Conservation (phyloP, 139 green algal genomes). For the Picochlorum sp. region DNA sequence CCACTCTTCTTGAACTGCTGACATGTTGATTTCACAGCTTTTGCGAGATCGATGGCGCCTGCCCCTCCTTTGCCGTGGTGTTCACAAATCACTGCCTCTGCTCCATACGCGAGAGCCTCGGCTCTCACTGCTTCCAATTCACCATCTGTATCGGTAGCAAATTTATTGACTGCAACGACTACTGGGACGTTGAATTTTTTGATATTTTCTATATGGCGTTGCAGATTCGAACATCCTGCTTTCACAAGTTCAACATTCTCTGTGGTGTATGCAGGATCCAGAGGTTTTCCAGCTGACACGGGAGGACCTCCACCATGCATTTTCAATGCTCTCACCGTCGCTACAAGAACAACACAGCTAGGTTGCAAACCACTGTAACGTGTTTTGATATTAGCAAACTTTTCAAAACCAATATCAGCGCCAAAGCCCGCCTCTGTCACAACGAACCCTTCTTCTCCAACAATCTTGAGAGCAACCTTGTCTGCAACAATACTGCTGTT, state of each 20-base stretch:
- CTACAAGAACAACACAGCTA: slow-evolving; percentile 82
- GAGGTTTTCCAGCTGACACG: slow-evolving; percentile 68
- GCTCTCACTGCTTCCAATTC: slow-evolving; percentile 65
- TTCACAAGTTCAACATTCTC: slow-evolving; percentile 83
- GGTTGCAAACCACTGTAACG: slow-evolving; percentile 57
- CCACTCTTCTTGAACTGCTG: slow-evolving; percentile 9
- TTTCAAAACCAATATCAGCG: slow-evolving; percentile 96
- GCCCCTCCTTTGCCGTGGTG: slow-evolving; percentile 85
- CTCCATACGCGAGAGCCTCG: slow-evolving; percentile 56
- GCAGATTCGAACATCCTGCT: slow-evolving; percentile 66
- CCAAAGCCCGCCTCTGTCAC: slow-evolving; percentile 97
- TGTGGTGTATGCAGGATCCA: slow-evolving; percentile 83
- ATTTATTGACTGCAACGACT: slow-evolving; percentile 90
- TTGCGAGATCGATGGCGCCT: slow-evolving; percentile 74
- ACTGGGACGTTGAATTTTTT: slow-evolving; percentile 80
- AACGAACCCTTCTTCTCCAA: slow-evolving; percentile 74
- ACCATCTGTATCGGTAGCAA: slow-evolving; percentile 73
- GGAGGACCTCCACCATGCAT: slow-evolving; percentile 81
- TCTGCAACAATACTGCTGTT: slow-evolving; percentile 95
- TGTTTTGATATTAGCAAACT: slow-evolving; percentile 94
- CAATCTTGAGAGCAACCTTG: slow-evolving; percentile 86
- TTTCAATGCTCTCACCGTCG: slow-evolving; percentile 93
- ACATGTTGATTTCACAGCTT: slow-evolving; percentile 76
- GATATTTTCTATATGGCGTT: slow-evolving; percentile 84
- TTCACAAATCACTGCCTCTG: slow-evolving; percentile 70